These are phyloP conservation scores for Peribolospora baueri DNA, from an alignment of 768 basidiomycete species.

Conservation along the genomic window DNA sequence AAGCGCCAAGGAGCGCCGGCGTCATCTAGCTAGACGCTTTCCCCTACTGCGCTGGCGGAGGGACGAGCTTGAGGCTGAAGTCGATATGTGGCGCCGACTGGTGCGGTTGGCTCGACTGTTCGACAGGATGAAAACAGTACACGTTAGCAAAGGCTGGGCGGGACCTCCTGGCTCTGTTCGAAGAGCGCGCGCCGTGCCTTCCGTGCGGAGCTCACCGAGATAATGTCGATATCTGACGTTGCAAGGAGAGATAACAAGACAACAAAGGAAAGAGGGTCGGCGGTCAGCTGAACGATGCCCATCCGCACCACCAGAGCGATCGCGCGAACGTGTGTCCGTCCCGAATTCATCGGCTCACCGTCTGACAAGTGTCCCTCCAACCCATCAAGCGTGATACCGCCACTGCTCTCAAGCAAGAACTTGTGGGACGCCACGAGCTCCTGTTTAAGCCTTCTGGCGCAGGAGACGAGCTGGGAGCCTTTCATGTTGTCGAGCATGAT, in stretches of 20 bases:
- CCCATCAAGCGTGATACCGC: conserved; percentile 76
- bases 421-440: conserved; percentile 50
- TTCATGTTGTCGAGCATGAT: conserved; percentile 17
- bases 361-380: conserved; percentile 54
- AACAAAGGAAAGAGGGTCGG: background rate
- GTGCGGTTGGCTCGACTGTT: conserved; percentile 15
- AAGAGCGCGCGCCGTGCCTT: too few species aligned
- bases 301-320: background rate
- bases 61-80: conserved; percentile 68
- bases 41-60: too few species aligned
- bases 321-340: background rate
- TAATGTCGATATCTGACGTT: conserved; percentile 61
- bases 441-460: conserved; percentile 45
- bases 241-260: background rate
- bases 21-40: too few species aligned
- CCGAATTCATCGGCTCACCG: conserved; percentile 29
- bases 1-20: too few species aligned
- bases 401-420: conserved; percentile 80
- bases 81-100: conserved; percentile 86
- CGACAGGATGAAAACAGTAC: conserved; percentile 43
- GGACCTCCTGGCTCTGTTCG: conserved; percentile 8
- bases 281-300: too few species aligned
- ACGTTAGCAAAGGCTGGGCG: background rate
- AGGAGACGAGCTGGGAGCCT: conserved; percentile 32
- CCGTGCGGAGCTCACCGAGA: conserved; percentile 30